These are phyloP conservation scores for Fraxinus americana DNA, from an alignment of 257 asterid species.

Conservation along the genomic window DNA sequence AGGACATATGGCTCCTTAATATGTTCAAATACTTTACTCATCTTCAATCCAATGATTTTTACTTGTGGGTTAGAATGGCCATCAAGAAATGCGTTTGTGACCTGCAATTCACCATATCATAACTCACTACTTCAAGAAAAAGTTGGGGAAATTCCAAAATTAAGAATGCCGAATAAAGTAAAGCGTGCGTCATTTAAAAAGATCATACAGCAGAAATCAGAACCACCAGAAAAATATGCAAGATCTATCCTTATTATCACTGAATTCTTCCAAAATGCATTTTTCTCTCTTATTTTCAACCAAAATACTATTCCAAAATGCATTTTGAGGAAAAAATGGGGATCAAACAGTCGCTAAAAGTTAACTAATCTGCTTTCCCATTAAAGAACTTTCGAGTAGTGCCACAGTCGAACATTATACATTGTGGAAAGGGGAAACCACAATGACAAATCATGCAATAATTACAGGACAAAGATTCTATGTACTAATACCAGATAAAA, in stretches of 20 bases:
- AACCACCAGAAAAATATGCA: background rate
- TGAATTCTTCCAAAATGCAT: background rate
- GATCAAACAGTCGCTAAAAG: no score
- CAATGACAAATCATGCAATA: background rate
- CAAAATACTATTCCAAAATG: no score
- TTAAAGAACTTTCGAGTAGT: background rate
- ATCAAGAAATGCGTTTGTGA: conserved; percentile 60
- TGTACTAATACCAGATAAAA: background rate
- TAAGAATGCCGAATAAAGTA: background rate
- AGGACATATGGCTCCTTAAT: conserved; percentile 53
- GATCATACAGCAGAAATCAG: background rate
- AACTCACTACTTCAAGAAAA: background rate
- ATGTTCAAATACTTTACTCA: conserved; percentile 51
- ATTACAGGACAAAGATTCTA: background rate
- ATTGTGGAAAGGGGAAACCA: background rate
- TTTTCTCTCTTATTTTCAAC: no score
- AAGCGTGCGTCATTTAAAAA: no score
- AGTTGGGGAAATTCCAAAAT: background rate
- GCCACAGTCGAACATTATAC: background rate
- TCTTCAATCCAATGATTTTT: conserved; percentile 68
- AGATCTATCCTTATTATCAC: background rate
- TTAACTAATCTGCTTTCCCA: background rate
- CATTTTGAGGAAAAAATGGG: no score
- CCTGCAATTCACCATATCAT: conserved; percentile 45
- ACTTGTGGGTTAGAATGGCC: conserved; percentile 82